Evolutionary conservation across 441 rosid species (phyloP), one percentile per base, ranked within the genome.

Genomic region (Metrosideros polymorpha): DNA sequence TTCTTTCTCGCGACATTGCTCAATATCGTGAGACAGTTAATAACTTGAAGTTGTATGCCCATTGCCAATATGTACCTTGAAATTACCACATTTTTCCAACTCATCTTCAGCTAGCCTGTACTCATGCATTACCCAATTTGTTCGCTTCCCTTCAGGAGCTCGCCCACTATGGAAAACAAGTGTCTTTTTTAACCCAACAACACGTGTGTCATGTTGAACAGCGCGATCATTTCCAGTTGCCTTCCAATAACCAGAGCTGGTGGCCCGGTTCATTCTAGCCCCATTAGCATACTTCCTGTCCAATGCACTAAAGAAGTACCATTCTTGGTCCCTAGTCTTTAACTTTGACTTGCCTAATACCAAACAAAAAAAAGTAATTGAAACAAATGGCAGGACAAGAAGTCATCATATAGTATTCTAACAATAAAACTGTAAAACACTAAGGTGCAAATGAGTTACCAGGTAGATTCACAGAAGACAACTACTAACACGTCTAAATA

Each of bases 91-190:
- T 83, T 61, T 92, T 56, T 93, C 94, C 43, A 88, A 87, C 88
- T 95, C 98, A 85, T 92, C 94, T 30, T 95, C 98, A 86, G 89
- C 93, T 61, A 97, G 94, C 51, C 99, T 94, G 86, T 97, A 97
- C 88, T 97, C 99, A 14, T 97, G 99, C 98, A 97, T 97, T 61
- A 96, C 99, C 98, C 99, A 97, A 87, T 97, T 93, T 71, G 99
- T 96, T 77, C 98, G 91, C 85, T 91, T 91, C 63, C 99, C 99
- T n/a, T 92, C 96, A 1, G 99, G 99, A 4, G 99, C 99, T 87
- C 97, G 95, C 49, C 98, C 99, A 8, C 91, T 90, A 85, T 97
- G 98, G 88, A 94, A 97, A 51, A 97, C 99, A 45, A 97, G 95
- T 1, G 98, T 96, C 92, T 95, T 97, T 89, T 97, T 97, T 97